Evolutionary conservation across 2,329 filamentous ascomycete genomes (phyloP).

Genomic region (Claviceps purpurea): DNA sequence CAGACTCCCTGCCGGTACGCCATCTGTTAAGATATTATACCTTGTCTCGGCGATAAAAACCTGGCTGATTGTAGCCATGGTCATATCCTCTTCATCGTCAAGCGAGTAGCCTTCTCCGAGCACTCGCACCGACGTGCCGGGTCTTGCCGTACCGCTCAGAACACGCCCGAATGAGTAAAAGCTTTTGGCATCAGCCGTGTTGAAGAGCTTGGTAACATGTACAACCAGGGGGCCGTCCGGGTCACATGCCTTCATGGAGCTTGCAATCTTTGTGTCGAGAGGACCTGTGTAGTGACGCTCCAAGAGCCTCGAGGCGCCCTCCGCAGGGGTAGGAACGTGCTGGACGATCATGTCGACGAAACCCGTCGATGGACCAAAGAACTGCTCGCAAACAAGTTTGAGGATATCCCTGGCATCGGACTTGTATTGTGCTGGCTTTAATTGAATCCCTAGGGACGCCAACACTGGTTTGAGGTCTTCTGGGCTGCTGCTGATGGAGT

Average conservation of each 20-base stretch:
- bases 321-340: conserved; percentile 76
- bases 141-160: conserved; percentile 77
- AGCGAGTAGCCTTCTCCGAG: conserved; percentile 91
- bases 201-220: conserved; percentile 88
- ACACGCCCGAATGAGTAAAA: conserved; percentile 88
- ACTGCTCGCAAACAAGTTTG: conserved; percentile 83
- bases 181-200: conserved; percentile 73
- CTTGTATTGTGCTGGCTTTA: conserved; percentile 90
- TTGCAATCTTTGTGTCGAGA: conserved; percentile 64
- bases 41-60: conserved; percentile 86
- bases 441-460: conserved; percentile 61
- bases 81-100: conserved; percentile 97
- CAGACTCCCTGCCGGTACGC: conserved; percentile 86
- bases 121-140: conserved; percentile 73
- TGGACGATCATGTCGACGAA: conserved; percentile 93
- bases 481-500: conserved; percentile 83
- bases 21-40: conserved; percentile 85
- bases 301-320: conserved; percentile 62
- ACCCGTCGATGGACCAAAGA: conserved; percentile 78
- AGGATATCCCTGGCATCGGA: conserved; percentile 80
- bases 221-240: conserved; percentile 85
- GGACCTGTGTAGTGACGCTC: conserved; percentile 89
- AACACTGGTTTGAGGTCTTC: conserved; percentile 72
- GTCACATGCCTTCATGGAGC: conserved; percentile 69
- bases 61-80: conserved; percentile 65